A percentile compares a stretch with the other conserved stretches of the same genome.
phyloP scores from a whole-genome alignment of 345 rosid species.

The Aquilaria sinensis region DNA sequence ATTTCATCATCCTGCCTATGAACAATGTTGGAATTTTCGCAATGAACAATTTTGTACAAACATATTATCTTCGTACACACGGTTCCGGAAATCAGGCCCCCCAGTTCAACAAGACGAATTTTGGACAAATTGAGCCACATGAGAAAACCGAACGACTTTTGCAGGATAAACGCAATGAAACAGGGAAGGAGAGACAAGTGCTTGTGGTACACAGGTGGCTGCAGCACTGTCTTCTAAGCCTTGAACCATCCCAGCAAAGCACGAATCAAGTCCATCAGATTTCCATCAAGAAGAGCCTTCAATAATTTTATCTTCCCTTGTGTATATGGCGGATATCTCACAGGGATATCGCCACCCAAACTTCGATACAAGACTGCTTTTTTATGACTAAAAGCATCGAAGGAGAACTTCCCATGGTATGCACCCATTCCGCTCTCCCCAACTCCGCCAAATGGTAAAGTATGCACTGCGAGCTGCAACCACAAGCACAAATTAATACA shows the following conservation, averaged over 20 bases:
- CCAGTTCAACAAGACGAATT: too few species aligned
- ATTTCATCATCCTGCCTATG: too few species aligned
- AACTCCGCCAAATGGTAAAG: slow-evolving; percentile 91
- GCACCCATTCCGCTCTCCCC: slow-evolving; percentile 93
- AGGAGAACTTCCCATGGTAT: slow-evolving; percentile 95
- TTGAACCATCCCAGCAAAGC: slow-evolving; percentile 44
- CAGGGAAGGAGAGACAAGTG: not conserved
- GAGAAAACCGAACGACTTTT: too few species aligned
- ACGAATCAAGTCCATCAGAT: slow-evolving; percentile 36
- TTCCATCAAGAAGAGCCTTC: slow-evolving; percentile 52
- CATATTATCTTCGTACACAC: too few species aligned
- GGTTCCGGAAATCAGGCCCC: too few species aligned
- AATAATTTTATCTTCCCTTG: slow-evolving; percentile 46
- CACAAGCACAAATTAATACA: not conserved
- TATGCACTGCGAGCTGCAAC: slow-evolving; percentile 57
- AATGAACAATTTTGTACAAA: too few species aligned
- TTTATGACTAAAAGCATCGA: slow-evolving; percentile 93
- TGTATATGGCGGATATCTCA: slow-evolving; percentile 89
- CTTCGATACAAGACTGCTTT: slow-evolving; percentile 76
- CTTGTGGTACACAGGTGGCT: not conserved
- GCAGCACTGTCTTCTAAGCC: slow-evolving; percentile 12
- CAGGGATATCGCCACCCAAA: slow-evolving; percentile 46
- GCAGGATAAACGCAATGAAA: not conserved
- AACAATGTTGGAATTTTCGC: too few species aligned
- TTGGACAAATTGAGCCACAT: too few species aligned